Percentiles rank a stretch among this genome's conserved stretches.
phyloP scores from a whole-genome alignment of 371 early-diverging fungal genomes.

The Mucor sp. region DNA sequence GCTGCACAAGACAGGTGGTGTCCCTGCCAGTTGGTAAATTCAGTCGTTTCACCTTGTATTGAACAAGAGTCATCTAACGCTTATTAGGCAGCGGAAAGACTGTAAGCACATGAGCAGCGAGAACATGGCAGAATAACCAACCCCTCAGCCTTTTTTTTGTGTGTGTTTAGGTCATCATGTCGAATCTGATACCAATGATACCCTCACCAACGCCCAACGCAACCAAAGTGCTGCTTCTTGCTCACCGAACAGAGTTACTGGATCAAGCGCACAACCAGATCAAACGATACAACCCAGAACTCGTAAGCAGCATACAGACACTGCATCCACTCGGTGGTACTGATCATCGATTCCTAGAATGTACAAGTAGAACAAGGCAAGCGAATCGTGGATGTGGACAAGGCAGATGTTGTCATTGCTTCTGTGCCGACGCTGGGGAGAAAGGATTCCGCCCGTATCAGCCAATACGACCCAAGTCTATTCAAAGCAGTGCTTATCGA shows the following conservation, averaged over 20 bases:
- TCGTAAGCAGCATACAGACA: constrained; percentile 41
- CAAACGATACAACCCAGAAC: constrained; percentile 47
- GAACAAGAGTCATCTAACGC: not conserved
- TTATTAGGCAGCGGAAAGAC: constrained; percentile 85
- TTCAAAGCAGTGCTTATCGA: constrained; percentile 93
- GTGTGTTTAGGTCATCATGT: constrained; percentile 73
- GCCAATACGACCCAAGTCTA: constrained; percentile 65
- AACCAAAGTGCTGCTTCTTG: constrained; percentile 77
- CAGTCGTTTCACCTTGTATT: not conserved
- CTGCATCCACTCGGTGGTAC: not conserved
- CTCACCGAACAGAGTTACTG: constrained; percentile 87
- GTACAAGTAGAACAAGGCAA: constrained; percentile 73
- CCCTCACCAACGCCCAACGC: constrained; percentile 66
- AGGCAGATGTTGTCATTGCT: constrained; percentile 74
- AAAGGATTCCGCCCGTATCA: constrained; percentile 49
- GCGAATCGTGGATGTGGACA: constrained; percentile 53
- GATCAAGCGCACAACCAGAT: constrained; percentile 80
- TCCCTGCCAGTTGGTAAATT: constrained; percentile 76
- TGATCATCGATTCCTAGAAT: constrained; percentile 22
- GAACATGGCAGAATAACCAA: not conserved
- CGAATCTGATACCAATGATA: constrained; percentile 75
- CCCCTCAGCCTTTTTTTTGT: too few species aligned
- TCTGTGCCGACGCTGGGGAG: constrained; percentile 80
- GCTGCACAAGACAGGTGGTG: constrained; percentile 73
- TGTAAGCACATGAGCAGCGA: constrained; percentile 35